Evolutionary conservation across 2,329 filamentous ascomycete species (phyloP).

Genomic region (Malbranchea cinnamomea): DNA sequence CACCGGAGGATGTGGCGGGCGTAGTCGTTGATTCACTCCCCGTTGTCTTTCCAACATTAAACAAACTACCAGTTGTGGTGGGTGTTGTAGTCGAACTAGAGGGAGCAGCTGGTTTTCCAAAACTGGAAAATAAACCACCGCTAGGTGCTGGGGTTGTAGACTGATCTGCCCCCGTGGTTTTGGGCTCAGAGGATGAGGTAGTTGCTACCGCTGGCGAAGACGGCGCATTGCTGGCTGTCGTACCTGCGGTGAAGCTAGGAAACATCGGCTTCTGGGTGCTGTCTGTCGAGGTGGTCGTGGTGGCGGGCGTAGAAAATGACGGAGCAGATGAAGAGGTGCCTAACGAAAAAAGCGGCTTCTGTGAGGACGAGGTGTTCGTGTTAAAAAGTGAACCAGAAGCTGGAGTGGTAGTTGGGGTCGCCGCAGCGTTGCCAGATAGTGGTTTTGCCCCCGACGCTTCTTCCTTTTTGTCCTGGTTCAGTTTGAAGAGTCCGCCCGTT

Average conservation of each 20-base stretch:
- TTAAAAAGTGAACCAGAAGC: constrained; percentile 8
- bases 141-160: constrained; percentile 1
- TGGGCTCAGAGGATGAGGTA: constrained; percentile 9
- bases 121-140: constrained; percentile 25
- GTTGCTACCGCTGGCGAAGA: constrained; percentile 14
- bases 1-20: constrained; percentile 12
- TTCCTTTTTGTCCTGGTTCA: constrained; percentile 4
- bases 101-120: too few species aligned
- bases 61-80: constrained; percentile 16
- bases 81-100: constrained; percentile 16
- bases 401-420: constrained; percentile 10
- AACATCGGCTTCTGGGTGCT: constrained; percentile 13
- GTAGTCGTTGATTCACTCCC: constrained; percentile 8
- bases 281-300: constrained; percentile 15
- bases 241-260: constrained; percentile 15
- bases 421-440: constrained; percentile 2
- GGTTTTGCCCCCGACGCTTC: neutral
- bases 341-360: neutral
- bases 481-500: constrained; percentile 2
- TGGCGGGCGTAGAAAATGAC: constrained; percentile 3
- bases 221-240: too few species aligned
- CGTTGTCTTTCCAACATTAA: too few species aligned
- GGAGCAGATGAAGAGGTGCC: constrained; percentile 4
- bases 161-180: too few species aligned
- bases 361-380: neutral